Conservation (phyloP, 2,329 filamentous ascomycete genomes). For the Alternaria gansuensis region DNA sequence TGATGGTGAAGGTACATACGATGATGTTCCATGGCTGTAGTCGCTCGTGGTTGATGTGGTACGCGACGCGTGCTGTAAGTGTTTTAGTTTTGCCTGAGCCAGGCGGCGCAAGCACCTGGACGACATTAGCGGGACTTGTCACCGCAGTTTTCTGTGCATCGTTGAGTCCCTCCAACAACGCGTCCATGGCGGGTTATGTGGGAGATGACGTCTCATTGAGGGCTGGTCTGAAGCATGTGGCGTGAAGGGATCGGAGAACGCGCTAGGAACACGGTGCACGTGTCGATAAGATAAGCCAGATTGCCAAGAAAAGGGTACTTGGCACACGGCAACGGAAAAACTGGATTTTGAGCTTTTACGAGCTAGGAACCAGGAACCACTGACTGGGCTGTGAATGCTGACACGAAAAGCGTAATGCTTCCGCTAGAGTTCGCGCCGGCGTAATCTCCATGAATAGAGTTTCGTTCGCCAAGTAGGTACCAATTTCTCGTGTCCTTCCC, state of each 20-base stretch:
- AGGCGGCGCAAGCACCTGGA: constrained; percentile 70
- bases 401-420: constrained; percentile 19
- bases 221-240: neutral
- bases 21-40: constrained; percentile 86
- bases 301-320: neutral
- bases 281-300: constrained; percentile 11
- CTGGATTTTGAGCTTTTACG: neutral
- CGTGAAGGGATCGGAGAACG: constrained; percentile 7
- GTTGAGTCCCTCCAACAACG: constrained; percentile 70
- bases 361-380: neutral
- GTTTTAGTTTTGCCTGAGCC: constrained; percentile 93
- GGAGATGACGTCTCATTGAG: constrained; percentile 23
- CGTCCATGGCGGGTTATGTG: constrained; percentile 56
- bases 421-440: constrained; percentile 1
- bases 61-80: constrained; percentile 88
- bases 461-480: constrained; percentile 20
- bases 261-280: constrained; percentile 19
- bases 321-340: neutral
- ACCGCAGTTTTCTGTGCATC: constrained; percentile 70
- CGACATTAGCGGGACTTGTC: constrained; percentile 66
- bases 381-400: neutral
- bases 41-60: constrained; percentile 76
- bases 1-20: constrained; percentile 96
- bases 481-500: constrained; percentile 18
- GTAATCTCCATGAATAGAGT: neutral